Evolutionary conservation across 768 basidiomycete species (phyloP).

Genomic region (Collybia sordida): DNA sequence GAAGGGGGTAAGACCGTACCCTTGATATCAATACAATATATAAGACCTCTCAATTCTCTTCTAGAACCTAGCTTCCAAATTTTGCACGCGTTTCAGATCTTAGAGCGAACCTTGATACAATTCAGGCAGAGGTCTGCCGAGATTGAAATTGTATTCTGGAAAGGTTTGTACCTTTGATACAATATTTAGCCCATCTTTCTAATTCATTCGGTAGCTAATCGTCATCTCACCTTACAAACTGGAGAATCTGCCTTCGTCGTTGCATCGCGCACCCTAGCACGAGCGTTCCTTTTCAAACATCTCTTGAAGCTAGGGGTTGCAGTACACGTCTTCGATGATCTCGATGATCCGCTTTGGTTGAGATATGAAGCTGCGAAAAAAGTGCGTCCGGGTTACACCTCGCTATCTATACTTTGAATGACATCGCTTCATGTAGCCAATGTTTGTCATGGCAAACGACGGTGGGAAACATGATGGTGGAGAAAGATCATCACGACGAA

Average conservation of each 20-base stretch:
- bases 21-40: background rate
- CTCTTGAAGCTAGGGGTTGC: conserved; percentile 37
- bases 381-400: conserved; percentile 24
- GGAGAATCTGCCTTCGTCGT: conserved; percentile 32
- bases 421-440: conserved; percentile 43
- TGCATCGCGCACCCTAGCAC: conserved; percentile 51
- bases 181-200: background rate
- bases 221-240: conserved; percentile 40
- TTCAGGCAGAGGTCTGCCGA: conserved; percentile 48
- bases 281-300: conserved; percentile 51
- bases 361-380: conserved; percentile 40
- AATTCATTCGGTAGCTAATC: conserved; percentile 32
- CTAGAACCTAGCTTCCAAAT: conserved; percentile 60
- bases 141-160: conserved; percentile 68
- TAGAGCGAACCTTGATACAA: conserved; percentile 53
- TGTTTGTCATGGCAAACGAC: conserved; percentile 64
- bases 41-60: background rate
- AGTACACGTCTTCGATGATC: conserved; percentile 44
- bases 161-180: conserved; percentile 32
- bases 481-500: conserved; percentile 15
- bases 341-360: conserved; percentile 49
- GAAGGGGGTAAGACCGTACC: conserved; percentile 32
- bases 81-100: conserved; percentile 53
- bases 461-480: conserved; percentile 33
- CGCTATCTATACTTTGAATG: background rate